Base-by-base conservation (phyloP, 192 early-diverging fungal species). In the Linnemannia zychae region DNA sequence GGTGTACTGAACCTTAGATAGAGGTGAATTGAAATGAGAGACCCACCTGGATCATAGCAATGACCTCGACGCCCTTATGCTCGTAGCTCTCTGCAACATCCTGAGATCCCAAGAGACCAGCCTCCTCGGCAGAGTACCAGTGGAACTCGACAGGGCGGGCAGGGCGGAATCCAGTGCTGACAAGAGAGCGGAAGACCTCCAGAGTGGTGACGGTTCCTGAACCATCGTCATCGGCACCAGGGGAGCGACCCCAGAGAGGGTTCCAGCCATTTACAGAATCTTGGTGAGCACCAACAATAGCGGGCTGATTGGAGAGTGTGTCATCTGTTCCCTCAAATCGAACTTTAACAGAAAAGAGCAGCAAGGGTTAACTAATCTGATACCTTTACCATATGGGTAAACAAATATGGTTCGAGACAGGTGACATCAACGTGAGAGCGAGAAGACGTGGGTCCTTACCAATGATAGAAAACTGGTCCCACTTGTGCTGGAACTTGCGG, bases 121-220 rank as follows among this genome's bases (percentile, higher is more conserved):
- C 96, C 88, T 97, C 97, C 89, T 98, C 96, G 72, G 91, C 97
- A 67, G 95, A 93, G 83, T 98, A 97, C 95, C 96, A 99, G 90
- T 98, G 97, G 91, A 98, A 98, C 82, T 98, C 97, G 47, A 99
- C 95, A n/a, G 96, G 92, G 73, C 93, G 84, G 12, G 88, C 68
- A 22, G 96, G 97, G 31, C 87, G 87, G 77, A 97, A 95, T 0
- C 90, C 94, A 69, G 86, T 88, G n/a, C 84, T 66, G 47, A 96
- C 88, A 5, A 98, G 87, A 31, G 92, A 89, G 36, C 95, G 91
- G 90, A 97, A 94, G 15, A 95, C 91, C 88, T 99, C 97, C 47
- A 98, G 88, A 71, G 97, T 96, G 6, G 97, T 97, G n/a, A 94
- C 92, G 0, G 93, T 95, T 18, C 98, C 98, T 65, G 95, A 96